Conservation (phyloP, 106 monocot species). For the Apostasia ramifera region DNA sequence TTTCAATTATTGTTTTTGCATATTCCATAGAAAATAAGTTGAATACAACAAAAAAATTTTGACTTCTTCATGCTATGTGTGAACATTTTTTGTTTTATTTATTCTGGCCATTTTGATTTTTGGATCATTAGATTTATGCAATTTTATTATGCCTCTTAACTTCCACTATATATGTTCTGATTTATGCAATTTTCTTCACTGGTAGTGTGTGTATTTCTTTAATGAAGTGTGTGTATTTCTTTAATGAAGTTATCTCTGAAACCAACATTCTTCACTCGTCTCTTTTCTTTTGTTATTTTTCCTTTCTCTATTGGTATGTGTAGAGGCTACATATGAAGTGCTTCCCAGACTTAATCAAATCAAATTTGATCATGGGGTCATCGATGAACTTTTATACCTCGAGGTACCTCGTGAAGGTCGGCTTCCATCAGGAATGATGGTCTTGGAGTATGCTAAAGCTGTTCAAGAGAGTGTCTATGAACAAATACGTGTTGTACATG, state of each 20-base stretch:
- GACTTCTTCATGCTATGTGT: too few relatives aligned
- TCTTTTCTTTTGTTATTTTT: background rate
- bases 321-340: constrained; percentile 89
- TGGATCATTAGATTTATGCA: too few relatives aligned
- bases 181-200: background rate
- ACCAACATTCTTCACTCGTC: too few relatives aligned
- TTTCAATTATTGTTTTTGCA: too few relatives aligned
- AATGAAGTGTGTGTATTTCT: background rate
- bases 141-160: too few relatives aligned
- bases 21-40: too few relatives aligned
- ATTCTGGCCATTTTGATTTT: too few relatives aligned
- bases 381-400: constrained; percentile 81
- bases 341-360: constrained; percentile 89
- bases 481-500: constrained; percentile 78
- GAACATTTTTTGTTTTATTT: too few relatives aligned
- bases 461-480: constrained; percentile 90
- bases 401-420: constrained; percentile 75
- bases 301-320: background rate
- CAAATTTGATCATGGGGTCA: constrained; percentile 83
- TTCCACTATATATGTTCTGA: background rate
- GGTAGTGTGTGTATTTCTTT: background rate
- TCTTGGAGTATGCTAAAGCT: constrained; percentile 84
- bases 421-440: constrained; percentile 67
- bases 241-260: background rate
- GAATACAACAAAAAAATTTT: too few relatives aligned